These are phyloP conservation scores for Kluyveromyces marxianus DNA, from an alignment of 1,139 yeast species.

Conservation along the genomic window DNA sequence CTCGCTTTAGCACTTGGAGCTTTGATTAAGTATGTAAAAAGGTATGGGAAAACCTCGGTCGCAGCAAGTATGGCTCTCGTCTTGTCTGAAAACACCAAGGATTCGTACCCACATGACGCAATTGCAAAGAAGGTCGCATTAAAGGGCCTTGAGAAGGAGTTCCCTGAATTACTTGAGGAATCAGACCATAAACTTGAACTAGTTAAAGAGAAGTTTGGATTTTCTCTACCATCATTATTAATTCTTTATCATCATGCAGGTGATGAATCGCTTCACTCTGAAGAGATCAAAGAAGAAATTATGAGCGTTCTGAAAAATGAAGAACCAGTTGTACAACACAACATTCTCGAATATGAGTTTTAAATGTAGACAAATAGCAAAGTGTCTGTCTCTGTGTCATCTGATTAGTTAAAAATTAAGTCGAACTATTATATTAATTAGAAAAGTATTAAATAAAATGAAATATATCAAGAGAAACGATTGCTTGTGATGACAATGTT, in stretches of 20 bases:
- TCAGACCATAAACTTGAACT: slow-evolving; percentile 16
- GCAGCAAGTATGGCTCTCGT: slow-evolving; percentile 24
- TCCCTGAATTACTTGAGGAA: slow-evolving; percentile 19
- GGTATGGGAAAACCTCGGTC: slow-evolving; percentile 13
- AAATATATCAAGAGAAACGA: too few species aligned
- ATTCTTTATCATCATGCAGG: slow-evolving; percentile 13
- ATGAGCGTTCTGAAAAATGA: slow-evolving; percentile 15
- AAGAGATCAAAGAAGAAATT: slow-evolving; percentile 17
- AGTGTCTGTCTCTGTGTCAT: too few species aligned
- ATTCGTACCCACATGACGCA: slow-evolving; percentile 18
- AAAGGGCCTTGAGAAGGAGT: slow-evolving; percentile 31
- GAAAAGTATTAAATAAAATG: too few species aligned
- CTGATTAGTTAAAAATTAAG: too few species aligned
- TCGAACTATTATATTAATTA: too few species aligned
- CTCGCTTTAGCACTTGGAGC: slow-evolving; percentile 41
- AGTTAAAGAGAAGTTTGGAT: slow-evolving; percentile 13
- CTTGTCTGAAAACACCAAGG: slow-evolving; percentile 20
- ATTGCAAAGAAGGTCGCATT: slow-evolving; percentile 32
- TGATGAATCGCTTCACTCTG: slow-evolving; percentile 5
- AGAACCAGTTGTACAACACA: slow-evolving; percentile 24
- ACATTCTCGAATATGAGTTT: slow-evolving; percentile 24
- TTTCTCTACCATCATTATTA: slow-evolving; percentile 15
- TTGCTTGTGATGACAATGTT: too few species aligned
- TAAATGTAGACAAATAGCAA: neutral
- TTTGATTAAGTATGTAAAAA: slow-evolving; percentile 30